Conservation (phyloP, 75 land plant genomes). For the Sequoia sempervirens region DNA sequence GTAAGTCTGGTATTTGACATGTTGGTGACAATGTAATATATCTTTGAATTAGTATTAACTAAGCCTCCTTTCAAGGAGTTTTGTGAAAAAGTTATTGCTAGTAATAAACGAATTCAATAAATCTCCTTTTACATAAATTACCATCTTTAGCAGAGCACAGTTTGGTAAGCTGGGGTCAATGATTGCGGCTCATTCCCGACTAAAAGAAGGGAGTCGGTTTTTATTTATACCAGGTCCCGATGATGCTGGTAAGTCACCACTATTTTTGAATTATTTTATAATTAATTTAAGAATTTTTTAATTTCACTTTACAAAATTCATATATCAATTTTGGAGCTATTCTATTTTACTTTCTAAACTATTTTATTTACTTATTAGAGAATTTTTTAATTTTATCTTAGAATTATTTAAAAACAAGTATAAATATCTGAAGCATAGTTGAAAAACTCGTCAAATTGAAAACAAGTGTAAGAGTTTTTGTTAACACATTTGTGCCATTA, state of each 20-base stretch:
- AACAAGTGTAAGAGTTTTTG: too few species aligned
- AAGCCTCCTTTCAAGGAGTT: not conserved
- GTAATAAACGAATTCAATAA: not conserved
- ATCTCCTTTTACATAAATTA: not conserved
- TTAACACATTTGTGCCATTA: too few species aligned
- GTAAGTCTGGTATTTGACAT: conserved; percentile 24
- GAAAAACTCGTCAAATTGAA: too few species aligned
- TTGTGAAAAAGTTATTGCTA: not conserved
- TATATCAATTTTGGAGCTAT: too few species aligned
- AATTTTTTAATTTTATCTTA: too few species aligned
- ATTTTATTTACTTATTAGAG: too few species aligned
- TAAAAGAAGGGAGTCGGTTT: conserved; percentile 77
- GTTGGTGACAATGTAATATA: not conserved
- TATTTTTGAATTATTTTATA: too few species aligned
- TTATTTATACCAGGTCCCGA: conserved; percentile 95
- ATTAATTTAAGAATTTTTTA: too few species aligned
- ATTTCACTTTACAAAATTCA: too few species aligned
- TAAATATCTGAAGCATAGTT: too few species aligned
- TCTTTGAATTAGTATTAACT: not conserved
- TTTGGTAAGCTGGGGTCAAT: conserved; percentile 84
- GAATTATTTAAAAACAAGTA: too few species aligned
- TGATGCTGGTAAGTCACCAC: conserved; percentile 60
- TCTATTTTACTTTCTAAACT: too few species aligned
- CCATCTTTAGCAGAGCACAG: conserved; percentile 40
- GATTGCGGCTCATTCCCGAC: conserved; percentile 72